phyloP scores from a whole-genome alignment of 208 protist genomes.

The Balamuthia mandrillaris region DNA sequence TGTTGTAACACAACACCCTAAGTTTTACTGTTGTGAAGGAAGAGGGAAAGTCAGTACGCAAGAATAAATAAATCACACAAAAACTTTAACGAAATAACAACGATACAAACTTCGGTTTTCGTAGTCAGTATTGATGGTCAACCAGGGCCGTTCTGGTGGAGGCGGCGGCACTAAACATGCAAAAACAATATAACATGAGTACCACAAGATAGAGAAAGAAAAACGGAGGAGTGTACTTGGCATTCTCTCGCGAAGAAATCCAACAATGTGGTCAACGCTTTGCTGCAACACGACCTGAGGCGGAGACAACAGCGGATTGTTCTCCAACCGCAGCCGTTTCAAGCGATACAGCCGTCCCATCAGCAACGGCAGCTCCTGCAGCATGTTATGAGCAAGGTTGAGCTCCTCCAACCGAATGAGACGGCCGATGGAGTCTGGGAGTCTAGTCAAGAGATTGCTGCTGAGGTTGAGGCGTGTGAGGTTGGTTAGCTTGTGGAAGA shows the following conservation, averaged over 20 bases:
- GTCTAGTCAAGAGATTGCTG: conserved; percentile 22
- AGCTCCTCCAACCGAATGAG: conserved; percentile 22
- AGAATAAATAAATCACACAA: background rate
- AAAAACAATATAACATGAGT: background rate
- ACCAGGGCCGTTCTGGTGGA: conserved; percentile 34
- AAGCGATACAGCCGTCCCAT: conserved; percentile 19
- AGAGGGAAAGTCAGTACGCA: background rate
- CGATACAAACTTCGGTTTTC: background rate
- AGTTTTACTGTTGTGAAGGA: conserved; percentile 4
- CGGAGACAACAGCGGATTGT: background rate
- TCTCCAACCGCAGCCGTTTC: background rate
- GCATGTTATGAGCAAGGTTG: background rate
- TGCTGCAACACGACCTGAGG: background rate
- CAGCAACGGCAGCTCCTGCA: conserved; percentile 5
- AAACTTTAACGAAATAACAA: background rate
- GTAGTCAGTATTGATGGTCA: background rate
- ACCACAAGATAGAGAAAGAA: background rate
- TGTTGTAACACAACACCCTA: conserved; percentile 56
- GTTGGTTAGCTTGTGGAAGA: background rate
- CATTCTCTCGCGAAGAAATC: background rate
- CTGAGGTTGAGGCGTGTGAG: conserved; percentile 21
- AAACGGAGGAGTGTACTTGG: background rate
- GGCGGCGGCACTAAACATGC: conserved; percentile 12
- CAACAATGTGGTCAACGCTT: background rate
- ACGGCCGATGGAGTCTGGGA: background rate